Conservation (phyloP, 2,329 filamentous ascomycete genomes). For the Penicillium digitatum region DNA sequence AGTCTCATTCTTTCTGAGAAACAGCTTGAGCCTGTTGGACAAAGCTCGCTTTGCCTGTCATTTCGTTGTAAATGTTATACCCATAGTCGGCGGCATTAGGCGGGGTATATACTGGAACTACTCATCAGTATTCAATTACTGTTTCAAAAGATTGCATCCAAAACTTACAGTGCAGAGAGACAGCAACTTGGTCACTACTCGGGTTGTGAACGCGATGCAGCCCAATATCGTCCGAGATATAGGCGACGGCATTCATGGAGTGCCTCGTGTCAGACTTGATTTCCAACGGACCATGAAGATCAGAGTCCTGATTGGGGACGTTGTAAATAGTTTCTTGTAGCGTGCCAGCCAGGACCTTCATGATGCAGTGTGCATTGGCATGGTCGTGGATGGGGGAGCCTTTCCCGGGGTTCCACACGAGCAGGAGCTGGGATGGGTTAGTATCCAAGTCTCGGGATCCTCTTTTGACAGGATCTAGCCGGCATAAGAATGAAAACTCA, state of each 20-base stretch:
- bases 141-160: not conserved
- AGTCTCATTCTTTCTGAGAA: slow-evolving; percentile 1
- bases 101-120: slow-evolving; percentile 28
- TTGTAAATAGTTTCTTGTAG: slow-evolving; percentile 30
- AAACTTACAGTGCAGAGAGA: slow-evolving; percentile 31
- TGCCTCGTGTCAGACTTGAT: slow-evolving; percentile 26
- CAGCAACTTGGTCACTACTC: slow-evolving; percentile 25
- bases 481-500: slow-evolving; percentile 8
- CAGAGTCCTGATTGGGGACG: slow-evolving; percentile 13
- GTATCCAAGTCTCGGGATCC: not conserved
- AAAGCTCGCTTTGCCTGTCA: slow-evolving; percentile 27
- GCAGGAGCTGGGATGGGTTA: slow-evolving; percentile 21
- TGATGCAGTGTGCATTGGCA: slow-evolving; percentile 37
- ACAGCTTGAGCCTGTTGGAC: slow-evolving; percentile 26
- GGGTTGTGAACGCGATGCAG: slow-evolving; percentile 33
- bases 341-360: slow-evolving; percentile 34
- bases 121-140: not conserved
- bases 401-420: slow-evolving; percentile 37
- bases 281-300: slow-evolving; percentile 17
- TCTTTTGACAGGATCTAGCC: not conserved
- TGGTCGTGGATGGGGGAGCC: slow-evolving; percentile 37
- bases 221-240: slow-evolving; percentile 33
- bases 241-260: slow-evolving; percentile 29
- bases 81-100: slow-evolving; percentile 35
- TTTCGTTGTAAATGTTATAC: slow-evolving; percentile 31